Percentiles rank a stretch among this genome's conserved stretches.
These are phyloP conservation scores for Chrysosphaeria jannelii DNA, from an alignment of 2,329 filamentous ascomycete genomes.

Conservation along the genomic window DNA sequence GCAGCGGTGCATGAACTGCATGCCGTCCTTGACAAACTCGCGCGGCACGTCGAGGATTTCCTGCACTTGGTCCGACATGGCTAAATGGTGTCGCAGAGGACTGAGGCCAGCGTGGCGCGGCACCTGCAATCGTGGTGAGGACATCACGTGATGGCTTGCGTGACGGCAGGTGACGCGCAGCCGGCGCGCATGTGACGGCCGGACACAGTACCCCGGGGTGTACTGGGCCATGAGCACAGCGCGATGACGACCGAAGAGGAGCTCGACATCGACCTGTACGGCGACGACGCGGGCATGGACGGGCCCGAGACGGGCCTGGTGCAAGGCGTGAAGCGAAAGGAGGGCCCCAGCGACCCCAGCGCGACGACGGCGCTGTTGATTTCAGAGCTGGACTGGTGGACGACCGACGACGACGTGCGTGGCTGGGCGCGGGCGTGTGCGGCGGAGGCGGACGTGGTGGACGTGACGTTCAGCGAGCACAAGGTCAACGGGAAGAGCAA, in stretches of 20 bases:
- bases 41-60: conserved; percentile 38
- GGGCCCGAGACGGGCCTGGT: conserved; percentile 11
- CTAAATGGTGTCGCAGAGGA: too few species aligned
- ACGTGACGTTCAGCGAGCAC: conserved; percentile 91
- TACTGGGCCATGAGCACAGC: too few species aligned
- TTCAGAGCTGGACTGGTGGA: conserved; percentile 90
- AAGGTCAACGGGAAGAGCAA: conserved; percentile 98
- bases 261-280: conserved; percentile 45
- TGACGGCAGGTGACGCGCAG: background rate
- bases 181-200: conserved; percentile 1
- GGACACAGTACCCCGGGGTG: conserved; percentile 1
- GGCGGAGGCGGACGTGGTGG: conserved; percentile 60
- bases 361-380: conserved; percentile 49
- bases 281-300: conserved; percentile 18
- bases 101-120: too few species aligned
- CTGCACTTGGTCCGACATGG: conserved; percentile 36
- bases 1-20: conserved; percentile 30
- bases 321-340: conserved; percentile 30
- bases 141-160: background rate
- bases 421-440: conserved; percentile 57
- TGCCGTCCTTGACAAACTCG: conserved; percentile 31
- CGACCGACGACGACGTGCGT: conserved; percentile 77
- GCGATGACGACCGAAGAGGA: conserved; percentile 38
- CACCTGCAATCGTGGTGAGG: background rate
- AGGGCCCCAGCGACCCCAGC: conserved; percentile 23